phyloP scores from a whole-genome alignment of 1,284 basidiomycete genomes.

The Ceratobasidium papillatum region DNA sequence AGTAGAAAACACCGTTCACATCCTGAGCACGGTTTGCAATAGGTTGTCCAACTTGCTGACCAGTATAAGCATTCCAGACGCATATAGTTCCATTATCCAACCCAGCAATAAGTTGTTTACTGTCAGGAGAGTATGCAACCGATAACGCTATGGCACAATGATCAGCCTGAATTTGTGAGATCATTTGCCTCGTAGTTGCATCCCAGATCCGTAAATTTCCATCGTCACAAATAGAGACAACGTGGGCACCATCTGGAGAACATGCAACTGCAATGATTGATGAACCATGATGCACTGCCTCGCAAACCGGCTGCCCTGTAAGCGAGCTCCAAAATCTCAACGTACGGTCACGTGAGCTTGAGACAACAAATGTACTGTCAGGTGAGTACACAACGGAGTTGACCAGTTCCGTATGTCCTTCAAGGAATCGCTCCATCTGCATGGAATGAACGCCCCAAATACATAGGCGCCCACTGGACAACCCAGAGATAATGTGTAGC shows the following conservation, averaged over 20 bases:
- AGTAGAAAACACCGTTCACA: too few relatives aligned
- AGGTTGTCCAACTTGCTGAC: neutral
- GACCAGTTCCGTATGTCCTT: neutral
- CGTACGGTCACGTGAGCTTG: neutral
- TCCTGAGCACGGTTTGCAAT: too few relatives aligned
- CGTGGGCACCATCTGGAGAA: neutral
- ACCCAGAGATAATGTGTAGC: too few relatives aligned
- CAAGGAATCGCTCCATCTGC: too few relatives aligned
- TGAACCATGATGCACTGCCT: neutral
- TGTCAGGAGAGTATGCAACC: conserved; percentile 3
- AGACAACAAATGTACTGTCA: neutral
- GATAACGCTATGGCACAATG: neutral
- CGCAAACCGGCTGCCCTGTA: neutral
- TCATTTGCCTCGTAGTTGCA: neutral
- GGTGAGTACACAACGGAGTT: neutral
- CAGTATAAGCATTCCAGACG: conserved; percentile 14
- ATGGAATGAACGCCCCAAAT: too few relatives aligned
- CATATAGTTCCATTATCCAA: conserved; percentile 25
- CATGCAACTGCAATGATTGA: neutral
- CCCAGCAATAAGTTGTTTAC: conserved; percentile 17
- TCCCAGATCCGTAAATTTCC: conserved; percentile 17
- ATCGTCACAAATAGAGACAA: neutral
- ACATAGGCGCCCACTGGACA: too few relatives aligned
- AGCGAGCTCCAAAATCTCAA: too few relatives aligned
- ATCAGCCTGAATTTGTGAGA: neutral